These are phyloP conservation scores for Psidium friedrichsthalianum DNA, from an alignment of 345 rosid genomes.

Conservation along the genomic window DNA sequence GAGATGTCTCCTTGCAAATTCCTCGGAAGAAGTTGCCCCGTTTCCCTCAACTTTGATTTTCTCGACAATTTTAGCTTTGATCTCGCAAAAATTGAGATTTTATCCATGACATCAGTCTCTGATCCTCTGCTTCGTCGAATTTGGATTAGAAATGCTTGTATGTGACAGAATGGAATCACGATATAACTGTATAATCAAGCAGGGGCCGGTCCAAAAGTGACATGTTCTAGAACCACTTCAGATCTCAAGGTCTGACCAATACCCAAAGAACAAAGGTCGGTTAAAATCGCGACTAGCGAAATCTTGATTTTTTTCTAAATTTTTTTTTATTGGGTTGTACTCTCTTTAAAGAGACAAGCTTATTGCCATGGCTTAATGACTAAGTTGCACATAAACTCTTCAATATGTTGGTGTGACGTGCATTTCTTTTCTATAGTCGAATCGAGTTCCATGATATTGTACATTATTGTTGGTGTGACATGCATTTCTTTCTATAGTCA, in stretches of 20 bases:
- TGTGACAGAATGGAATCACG: neutral
- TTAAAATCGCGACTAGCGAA: accelerated
- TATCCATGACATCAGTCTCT: accelerated
- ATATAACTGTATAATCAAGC: no score
- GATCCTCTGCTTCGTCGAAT: accelerated
- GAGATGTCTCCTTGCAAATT: no score
- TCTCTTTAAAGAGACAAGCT: no score
- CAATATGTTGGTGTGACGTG: no score
- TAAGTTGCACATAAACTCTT: no score
- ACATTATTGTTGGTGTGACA: no score
- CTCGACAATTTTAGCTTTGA: neutral
- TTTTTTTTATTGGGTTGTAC: no score
- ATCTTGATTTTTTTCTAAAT: accelerated
- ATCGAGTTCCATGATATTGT: no score
- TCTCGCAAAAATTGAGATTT: neutral
- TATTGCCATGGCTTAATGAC: no score
- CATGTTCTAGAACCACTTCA: accelerated
- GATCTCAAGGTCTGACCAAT: accelerated
- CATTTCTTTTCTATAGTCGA: no score
- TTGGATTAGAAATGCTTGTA: accelerated
- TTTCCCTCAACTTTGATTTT: neutral
- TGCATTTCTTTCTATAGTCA: neutral
- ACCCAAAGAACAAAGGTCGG: neutral
- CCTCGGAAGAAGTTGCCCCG: accelerated
- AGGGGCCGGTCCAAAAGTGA: neutral